Base-by-base conservation (phyloP, 371 early-diverging fungal species). In the Mortierella sp. region DNA sequence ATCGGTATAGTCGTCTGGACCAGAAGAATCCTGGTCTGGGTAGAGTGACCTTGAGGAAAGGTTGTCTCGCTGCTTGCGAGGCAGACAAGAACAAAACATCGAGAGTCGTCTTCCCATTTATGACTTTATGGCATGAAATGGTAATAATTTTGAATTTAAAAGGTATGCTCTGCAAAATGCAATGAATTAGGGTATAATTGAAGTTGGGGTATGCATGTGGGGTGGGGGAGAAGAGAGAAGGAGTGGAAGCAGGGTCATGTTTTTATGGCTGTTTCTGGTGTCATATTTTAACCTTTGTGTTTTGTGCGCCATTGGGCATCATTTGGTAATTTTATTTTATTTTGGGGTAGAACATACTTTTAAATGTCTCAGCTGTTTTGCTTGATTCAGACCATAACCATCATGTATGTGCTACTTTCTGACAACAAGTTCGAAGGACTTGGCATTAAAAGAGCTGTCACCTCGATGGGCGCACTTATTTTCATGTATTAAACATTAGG, bases 31-130 rank as follows among this genome's bases (percentile, higher is more conserved):
- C 35, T 79, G 79, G 68, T 80, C 81, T 18, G 45, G 69, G 63
- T 80, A 80, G 35, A 75, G 60, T 32, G 81, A 60, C 66, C 81
- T 32, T 5, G 81, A 72, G 0, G 76, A 72, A 39, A 80, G 73
- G 64, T 80, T 80, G 76, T 80, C 81, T 4, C 76, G 66, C 61
- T 75, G 81, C 47, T 69, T 71, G 35, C 69, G 68, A 47, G 81
- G 81, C 12, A 80, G 70, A 47, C 81, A 80, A 24, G 81, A 32
- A 45, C 81, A 80, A 59, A 75, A 66, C 10, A 80, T n/a, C 10
- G 75, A 68, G 5, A 80, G 70, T 30, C 57, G 62, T 30, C 72
- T 66, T 51, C 67, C 68, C 79, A 79, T 76, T 16, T 47, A n/a
- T n/a, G n/a, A n/a, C n/a, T n/a, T n/a, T 45, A 51, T 28, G 28